Conservation (phyloP, 345 rosid genomes). For the Noccaea caerulescens region DNA sequence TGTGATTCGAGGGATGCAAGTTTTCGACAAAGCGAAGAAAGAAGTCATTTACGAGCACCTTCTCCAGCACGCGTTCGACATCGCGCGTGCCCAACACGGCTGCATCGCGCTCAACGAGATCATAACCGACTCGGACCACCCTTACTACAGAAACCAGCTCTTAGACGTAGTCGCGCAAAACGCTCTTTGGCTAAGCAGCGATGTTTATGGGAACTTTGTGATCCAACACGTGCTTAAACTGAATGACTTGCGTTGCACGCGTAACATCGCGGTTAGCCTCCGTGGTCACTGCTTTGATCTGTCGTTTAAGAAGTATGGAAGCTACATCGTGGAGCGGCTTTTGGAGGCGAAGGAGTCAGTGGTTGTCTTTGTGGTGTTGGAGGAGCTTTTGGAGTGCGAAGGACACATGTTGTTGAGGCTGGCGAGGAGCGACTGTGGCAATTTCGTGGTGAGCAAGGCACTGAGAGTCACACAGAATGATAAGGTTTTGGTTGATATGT, state of each 20-base stretch:
- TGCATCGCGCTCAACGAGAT: background rate
- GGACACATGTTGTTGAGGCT: conserved; percentile 3
- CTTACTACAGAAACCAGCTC: background rate
- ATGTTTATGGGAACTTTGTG: conserved; percentile 24
- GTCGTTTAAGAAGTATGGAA: background rate
- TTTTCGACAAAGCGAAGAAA: conserved; percentile 8
- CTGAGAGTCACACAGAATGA: background rate
- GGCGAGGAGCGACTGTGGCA: background rate
- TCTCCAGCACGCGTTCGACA: background rate
- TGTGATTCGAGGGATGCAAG: background rate
- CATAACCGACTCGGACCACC: background rate
- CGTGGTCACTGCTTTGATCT: background rate
- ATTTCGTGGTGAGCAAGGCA: conserved; percentile 6
- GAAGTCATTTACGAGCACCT: background rate
- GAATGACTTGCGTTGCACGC: background rate
- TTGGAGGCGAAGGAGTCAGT: background rate
- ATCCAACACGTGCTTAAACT: conserved; percentile 23
- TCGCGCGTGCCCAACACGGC: conserved; percentile 6
- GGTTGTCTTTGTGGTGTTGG: background rate
- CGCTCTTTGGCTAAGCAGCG: conserved; percentile 18
- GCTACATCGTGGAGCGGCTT: conserved; percentile 2
- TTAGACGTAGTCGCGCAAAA: background rate
- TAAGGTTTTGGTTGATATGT: no score
- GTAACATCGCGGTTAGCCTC: background rate
- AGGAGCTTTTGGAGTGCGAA: background rate